These are phyloP conservation scores for Eutrema japonicum DNA, from an alignment of 345 rosid genomes.

Conservation along the genomic window DNA sequence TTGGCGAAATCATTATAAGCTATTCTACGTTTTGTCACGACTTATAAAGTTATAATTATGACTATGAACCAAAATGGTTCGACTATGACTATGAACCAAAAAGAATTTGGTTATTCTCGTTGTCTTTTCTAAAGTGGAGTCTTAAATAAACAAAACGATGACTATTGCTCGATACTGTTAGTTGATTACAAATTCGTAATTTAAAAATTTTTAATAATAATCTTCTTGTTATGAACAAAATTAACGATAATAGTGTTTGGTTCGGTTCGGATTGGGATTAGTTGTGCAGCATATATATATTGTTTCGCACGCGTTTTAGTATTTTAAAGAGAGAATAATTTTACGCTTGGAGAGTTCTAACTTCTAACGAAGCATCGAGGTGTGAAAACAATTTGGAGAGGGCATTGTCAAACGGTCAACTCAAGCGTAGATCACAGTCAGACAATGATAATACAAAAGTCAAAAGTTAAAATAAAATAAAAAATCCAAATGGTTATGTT, in stretches of 20 bases:
- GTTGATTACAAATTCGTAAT: neutral
- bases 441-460: neutral
- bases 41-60: neutral
- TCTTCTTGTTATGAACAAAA: neutral
- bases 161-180: neutral
- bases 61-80: neutral
- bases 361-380: neutral
- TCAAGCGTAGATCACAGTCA: slow-evolving; percentile 15
- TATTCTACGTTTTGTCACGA: slow-evolving; percentile 31
- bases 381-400: slow-evolving; percentile 10
- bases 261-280: neutral
- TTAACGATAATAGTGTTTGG: neutral
- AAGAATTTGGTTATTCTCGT: neutral
- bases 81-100: neutral
- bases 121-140: neutral
- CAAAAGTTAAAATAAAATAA: neutral
- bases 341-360: neutral
- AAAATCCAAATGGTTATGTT: neutral
- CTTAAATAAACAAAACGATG: neutral
- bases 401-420: slow-evolving; percentile 2
- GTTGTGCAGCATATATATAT: no score
- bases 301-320: neutral
- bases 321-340: neutral
- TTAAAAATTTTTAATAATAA: neutral
- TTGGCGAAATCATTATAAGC: slow-evolving; percentile 23